Evolutionary conservation across 1,139 yeast genomes (phyloP).

Genomic region (Ogataea hybrid): DNA sequence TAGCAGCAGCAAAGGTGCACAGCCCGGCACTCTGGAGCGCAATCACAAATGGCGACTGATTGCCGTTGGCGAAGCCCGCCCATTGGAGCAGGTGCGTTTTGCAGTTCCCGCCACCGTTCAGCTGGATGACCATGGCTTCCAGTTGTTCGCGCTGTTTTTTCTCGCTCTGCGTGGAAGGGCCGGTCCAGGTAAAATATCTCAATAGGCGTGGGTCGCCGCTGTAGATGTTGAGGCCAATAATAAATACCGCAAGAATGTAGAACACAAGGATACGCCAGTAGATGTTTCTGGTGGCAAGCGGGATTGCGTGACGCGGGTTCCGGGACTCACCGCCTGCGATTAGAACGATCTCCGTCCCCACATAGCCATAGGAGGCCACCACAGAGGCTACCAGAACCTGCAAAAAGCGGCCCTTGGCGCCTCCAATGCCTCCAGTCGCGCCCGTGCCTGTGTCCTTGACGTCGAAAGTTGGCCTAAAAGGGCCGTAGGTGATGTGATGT

Average conservation of each 20-base stretch:
- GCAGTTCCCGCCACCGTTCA: slow-evolving; percentile 35
- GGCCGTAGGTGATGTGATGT: slow-evolving; percentile 57
- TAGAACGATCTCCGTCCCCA: slow-evolving; percentile 81
- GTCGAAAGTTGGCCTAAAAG: slow-evolving; percentile 70
- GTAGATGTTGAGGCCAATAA: slow-evolving; percentile 68
- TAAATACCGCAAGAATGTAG: slow-evolving; percentile 67
- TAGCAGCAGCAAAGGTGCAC: slow-evolving; percentile 59
- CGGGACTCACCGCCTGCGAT: slow-evolving; percentile 86
- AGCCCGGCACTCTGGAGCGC: slow-evolving; percentile 70
- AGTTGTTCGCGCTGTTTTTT: slow-evolving; percentile 23
- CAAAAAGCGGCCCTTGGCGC: slow-evolving; percentile 60
- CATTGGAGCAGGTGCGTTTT: slow-evolving; percentile 35
- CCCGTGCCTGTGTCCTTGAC: slow-evolving; percentile 51
- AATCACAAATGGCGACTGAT: slow-evolving; percentile 77
- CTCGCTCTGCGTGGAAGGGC: slow-evolving; percentile 14
- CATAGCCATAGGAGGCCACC: slow-evolving; percentile 69
- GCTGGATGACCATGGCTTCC: slow-evolving; percentile 22
- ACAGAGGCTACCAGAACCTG: slow-evolving; percentile 63
- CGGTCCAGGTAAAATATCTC: slow-evolving; percentile 40
- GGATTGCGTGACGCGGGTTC: slow-evolving; percentile 75
- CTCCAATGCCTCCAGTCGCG: slow-evolving; percentile 54
- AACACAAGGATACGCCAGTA: slow-evolving; percentile 70
- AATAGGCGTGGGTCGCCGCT: slow-evolving; percentile 73
- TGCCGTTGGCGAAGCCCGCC: slow-evolving; percentile 57
- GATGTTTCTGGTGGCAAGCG: slow-evolving; percentile 73